Evolutionary conservation across 1,284 basidiomycete genomes (phyloP), one percentile per base, ranked within the genome.

Genomic region (Amylostereum areolatum): DNA sequence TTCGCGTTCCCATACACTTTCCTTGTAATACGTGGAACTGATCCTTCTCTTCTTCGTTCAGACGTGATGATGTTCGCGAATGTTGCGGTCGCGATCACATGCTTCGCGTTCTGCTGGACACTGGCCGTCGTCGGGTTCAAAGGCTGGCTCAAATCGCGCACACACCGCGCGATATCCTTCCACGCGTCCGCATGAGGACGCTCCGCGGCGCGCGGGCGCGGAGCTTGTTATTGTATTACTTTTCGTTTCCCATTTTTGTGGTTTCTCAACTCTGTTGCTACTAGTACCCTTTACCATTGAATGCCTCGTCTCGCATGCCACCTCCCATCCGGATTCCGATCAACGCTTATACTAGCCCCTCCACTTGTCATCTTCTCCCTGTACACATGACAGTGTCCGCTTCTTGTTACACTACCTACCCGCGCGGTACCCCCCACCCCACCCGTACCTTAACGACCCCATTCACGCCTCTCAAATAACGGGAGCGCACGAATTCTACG

Each of bases 31-130:
- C 9, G 11, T 30, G 7, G 7, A 44, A 27, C 31, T 54, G 32
- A 42, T 36, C 32, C 10, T 52, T 4, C 24, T 48, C 12, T 18
- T 18, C 18, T 18, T 18, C 18, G 18, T 45, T 12, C 45, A 87
- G 83, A 86, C 61, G 77, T 85, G 49, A 92, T 92, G 90, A 86
- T 91, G 80, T 89, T 92, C 71, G 67, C 89, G 48, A 88, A 88
- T 57, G 71, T 88, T 9, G 81, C 85, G 11, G 83, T 93, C 33
- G 89, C 91, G 3, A 74, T 92, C 47, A 92, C 89, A 1, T 92
- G 88, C 56, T 72, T 92, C 43, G 81, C 85, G 28, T 90, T 89
- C 67, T 88, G 83, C 63, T 94, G 91, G 91, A 74, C 79, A 2
- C 67, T 92, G 29, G 67, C 69, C 52, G 67, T 92, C 36, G 82